Evolutionary conservation across 1,139 yeast species (phyloP).

Genomic region (Debaryomyces psychrophilus): DNA sequence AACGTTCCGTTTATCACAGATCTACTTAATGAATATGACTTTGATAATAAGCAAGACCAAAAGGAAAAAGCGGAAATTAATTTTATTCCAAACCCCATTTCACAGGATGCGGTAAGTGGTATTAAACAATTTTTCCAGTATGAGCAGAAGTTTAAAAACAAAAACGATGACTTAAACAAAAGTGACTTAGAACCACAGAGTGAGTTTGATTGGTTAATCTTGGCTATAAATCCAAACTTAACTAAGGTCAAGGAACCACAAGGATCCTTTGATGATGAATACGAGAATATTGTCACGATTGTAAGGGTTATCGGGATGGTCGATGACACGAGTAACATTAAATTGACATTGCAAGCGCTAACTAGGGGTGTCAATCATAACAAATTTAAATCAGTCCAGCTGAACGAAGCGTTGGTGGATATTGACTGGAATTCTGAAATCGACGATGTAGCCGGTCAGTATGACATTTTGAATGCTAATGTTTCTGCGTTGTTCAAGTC

Average conservation of each 20-base stretch:
- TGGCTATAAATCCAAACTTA: conserved; percentile 47
- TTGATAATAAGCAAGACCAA: conserved; percentile 24
- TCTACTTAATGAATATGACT: conserved; percentile 40
- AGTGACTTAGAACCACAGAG: conserved; percentile 17
- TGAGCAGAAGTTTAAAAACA: conserved; percentile 22
- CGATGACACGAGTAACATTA: conserved; percentile 48
- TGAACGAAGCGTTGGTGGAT: conserved; percentile 34
- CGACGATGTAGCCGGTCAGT: conserved; percentile 22
- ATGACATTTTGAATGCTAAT: conserved; percentile 28
- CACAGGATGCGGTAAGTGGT: conserved; percentile 41
- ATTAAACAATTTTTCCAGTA: conserved; percentile 31
- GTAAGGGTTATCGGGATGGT: conserved; percentile 53
- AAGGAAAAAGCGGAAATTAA: conserved; percentile 21
- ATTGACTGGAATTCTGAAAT: conserved; percentile 31
- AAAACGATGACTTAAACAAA: neutral
- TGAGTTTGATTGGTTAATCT: conserved; percentile 43
- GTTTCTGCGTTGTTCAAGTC: conserved; percentile 37
- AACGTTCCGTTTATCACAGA: conserved; percentile 34
- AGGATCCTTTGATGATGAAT: conserved; percentile 15
- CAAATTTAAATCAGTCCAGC: conserved; percentile 18
- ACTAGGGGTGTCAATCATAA: conserved; percentile 40
- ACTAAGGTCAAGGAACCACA: conserved; percentile 35
- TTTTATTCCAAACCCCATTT: conserved; percentile 28
- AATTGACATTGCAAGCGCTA: conserved; percentile 58
- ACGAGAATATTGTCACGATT: conserved; percentile 43